A percentile compares a stretch with the other conserved stretches of the same genome.
These are phyloP conservation scores for Colletotrichum costaricense DNA, from an alignment of 2,329 filamentous ascomycete genomes.

Conservation along the genomic window DNA sequence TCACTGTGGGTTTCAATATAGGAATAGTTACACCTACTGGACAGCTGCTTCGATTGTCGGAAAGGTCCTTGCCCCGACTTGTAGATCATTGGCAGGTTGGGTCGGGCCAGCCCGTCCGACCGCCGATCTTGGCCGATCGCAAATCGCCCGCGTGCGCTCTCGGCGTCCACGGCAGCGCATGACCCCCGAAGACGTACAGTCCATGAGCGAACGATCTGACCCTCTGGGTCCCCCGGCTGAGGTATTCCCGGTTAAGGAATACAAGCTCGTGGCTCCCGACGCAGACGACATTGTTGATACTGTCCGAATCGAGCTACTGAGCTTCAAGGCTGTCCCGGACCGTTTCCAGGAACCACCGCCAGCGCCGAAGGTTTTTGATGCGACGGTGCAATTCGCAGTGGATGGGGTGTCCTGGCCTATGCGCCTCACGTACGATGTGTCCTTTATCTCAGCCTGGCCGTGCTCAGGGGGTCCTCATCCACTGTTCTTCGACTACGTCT, in stretches of 20 bases:
- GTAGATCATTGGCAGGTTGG: constrained; percentile 78
- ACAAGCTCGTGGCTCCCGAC: constrained; percentile 69
- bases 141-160: constrained; percentile 77
- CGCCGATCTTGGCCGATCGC: constrained; percentile 72
- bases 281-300: constrained; percentile 70
- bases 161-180: constrained; percentile 67
- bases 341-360: constrained; percentile 36
- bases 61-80: constrained; percentile 80
- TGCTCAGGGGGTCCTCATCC: constrained; percentile 74
- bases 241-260: constrained; percentile 75
- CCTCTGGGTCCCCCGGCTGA: constrained; percentile 74
- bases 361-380: constrained; percentile 66
- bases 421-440: constrained; percentile 71
- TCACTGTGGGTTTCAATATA: constrained; percentile 80
- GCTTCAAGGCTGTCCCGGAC: constrained; percentile 60
- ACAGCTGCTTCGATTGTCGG: constrained; percentile 77
- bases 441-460: constrained; percentile 74
- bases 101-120: constrained; percentile 78
- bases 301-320: constrained; percentile 76
- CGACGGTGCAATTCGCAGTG: constrained; percentile 72
- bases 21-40: constrained; percentile 81
- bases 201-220: constrained; percentile 75
- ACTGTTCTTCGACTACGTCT: constrained; percentile 78
- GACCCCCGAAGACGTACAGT: constrained; percentile 68
- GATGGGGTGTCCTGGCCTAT: constrained; percentile 73